phyloP scores from a whole-genome alignment of 495 filamentous ascomycete species.

The Penicillium crystallinum region DNA sequence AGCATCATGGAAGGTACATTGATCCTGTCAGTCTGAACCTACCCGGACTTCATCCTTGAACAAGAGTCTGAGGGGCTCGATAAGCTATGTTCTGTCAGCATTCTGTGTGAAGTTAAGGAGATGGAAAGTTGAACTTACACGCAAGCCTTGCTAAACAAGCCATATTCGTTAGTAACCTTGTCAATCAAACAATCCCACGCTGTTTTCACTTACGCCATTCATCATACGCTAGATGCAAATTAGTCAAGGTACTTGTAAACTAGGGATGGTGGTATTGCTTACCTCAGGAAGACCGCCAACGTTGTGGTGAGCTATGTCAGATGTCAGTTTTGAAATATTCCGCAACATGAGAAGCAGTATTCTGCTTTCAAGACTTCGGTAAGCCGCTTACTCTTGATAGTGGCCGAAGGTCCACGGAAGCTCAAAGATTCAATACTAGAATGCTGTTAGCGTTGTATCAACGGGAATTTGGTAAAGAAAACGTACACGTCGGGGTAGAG shows the following conservation, averaged over 20 bases:
- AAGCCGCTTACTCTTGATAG: conserved; percentile 21
- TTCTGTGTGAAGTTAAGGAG: background rate
- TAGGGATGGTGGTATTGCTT: conserved; percentile 6
- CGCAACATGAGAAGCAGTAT: too few species aligned
- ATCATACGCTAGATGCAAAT: conserved; percentile 17
- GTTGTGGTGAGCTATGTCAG: conserved; percentile 62
- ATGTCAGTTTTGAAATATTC: too few species aligned
- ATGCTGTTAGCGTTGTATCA: conserved; percentile 3
- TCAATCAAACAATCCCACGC: conserved; percentile 3
- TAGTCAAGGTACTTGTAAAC: conserved; percentile 4
- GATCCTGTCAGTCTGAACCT: too few species aligned
- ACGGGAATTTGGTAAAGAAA: background rate
- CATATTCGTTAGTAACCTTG: conserved; percentile 11
- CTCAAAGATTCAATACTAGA: conserved; percentile 15
- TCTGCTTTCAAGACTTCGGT: background rate
- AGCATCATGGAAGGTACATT: conserved; percentile 55
- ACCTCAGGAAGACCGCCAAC: conserved; percentile 55
- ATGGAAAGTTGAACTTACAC: conserved; percentile 14
- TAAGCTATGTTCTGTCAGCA: conserved; percentile 42
- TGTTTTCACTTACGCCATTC: conserved; percentile 18
- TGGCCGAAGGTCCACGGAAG: conserved; percentile 18
- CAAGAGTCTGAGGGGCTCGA: conserved; percentile 73
- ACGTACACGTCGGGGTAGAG: conserved; percentile 53
- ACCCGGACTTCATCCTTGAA: conserved; percentile 72
- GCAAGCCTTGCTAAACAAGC: conserved; percentile 22